phyloP scores from a whole-genome alignment of 179 eudicot genomes.

The Sideroxylon spinosum region DNA sequence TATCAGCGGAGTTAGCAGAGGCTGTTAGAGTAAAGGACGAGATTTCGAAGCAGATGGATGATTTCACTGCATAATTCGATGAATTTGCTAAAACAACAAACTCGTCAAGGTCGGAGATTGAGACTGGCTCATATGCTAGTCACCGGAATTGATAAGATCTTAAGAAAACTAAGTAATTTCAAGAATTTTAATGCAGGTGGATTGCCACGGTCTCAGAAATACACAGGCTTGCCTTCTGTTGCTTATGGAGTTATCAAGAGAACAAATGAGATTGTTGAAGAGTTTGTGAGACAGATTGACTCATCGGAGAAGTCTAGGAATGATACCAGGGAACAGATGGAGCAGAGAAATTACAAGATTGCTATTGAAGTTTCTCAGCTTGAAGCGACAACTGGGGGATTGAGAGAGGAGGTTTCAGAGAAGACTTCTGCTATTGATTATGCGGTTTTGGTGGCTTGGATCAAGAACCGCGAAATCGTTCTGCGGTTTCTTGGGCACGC shows the following conservation, averaged over 20 bases:
- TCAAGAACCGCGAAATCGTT: no score
- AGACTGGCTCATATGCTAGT: conserved; percentile 81
- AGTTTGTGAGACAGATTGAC: conserved; percentile 65
- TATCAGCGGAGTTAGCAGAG: conserved; percentile 37
- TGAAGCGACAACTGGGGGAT: conserved; percentile 68
- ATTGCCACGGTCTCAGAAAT: conserved; percentile 83
- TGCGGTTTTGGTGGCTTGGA: no score
- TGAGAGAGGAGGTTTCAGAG: conserved; percentile 66
- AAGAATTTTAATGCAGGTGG: conserved; percentile 67
- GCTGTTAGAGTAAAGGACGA: conserved; percentile 43
- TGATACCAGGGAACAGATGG: conserved; percentile 73
- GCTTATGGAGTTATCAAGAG: conserved; percentile 94
- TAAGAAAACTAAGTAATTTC: conserved; percentile 59
- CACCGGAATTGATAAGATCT: conserved; percentile 80
- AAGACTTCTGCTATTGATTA: conserved; percentile 35
- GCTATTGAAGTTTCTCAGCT: conserved; percentile 96
- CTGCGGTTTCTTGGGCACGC: no score
- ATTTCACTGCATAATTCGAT: conserved; percentile 50
- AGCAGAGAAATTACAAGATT: conserved; percentile 90
- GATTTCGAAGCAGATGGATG: conserved; percentile 44
- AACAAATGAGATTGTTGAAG: conserved; percentile 91
- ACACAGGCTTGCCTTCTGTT: conserved; percentile 77
- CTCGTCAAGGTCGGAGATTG: conserved; percentile 62
- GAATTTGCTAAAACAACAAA: conserved; percentile 58
- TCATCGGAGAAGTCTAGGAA: conserved; percentile 51